Base-by-base conservation (phyloP, 2,329 filamentous ascomycete species). In the Aspergillus vadensis region DNA sequence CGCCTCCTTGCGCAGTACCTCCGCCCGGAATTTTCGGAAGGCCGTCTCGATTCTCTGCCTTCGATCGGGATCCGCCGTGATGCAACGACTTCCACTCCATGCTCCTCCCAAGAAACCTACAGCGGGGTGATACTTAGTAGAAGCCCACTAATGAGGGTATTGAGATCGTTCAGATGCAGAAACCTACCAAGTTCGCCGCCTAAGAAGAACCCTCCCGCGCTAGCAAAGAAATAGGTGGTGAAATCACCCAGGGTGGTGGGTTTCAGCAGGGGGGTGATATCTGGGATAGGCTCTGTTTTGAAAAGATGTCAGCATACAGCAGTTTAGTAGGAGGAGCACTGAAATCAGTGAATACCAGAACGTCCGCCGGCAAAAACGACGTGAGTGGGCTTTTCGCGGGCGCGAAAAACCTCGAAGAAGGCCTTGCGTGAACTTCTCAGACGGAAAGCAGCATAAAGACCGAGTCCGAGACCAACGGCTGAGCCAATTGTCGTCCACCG, bases 191-290 rank as follows among this genome's bases (percentile, higher is more conserved):
- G 74, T 75, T 90, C 88, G 7, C 88, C 87, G 7, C 87, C 87
- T 5, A 90, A 64, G 62, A 90, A 86, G 5, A 89, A 70, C 0
- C 87, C 87, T 14, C 86, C 87, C 0, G 83, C 69, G 0, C 83
- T 82, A 50, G 89, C 86, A 69, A 90, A 83, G 62, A 84, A 82
- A 68, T 87, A 89, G 0, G 88, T 85, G 3, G 85, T 83, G 27
- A 86, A 70, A 63, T 90, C 88, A 14, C 86, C 86, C 52, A 84
- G 69, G 0, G 78, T 78, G 2, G 83, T 85, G 0, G 87, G 88
- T 48, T 82, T 80, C 43, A 90, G 65, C 39, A 85, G 68, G 0
- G 81, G 80, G 0, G 84, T 85, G 38, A 90, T 75, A 65, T 90
- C 86, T 0, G 88, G 88, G 1, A 90, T 76, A 0, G 82, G 69